These are phyloP conservation scores for Aspergillus niger DNA, from an alignment of 2,329 filamentous ascomycete species.

Conservation along the genomic window DNA sequence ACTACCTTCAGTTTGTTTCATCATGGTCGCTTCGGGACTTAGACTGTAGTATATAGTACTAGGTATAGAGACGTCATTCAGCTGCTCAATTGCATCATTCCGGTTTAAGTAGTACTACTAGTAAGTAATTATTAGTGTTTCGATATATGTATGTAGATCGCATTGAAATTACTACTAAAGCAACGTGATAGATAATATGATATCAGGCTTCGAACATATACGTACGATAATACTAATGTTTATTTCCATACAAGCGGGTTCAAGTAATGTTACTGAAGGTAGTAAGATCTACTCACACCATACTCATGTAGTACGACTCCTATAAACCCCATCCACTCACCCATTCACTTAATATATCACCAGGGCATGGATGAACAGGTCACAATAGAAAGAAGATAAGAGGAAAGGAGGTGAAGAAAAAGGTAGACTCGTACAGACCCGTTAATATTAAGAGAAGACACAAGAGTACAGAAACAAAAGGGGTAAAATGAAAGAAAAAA, in stretches of 20 bases:
- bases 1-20: neutral
- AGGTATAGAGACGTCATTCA: neutral
- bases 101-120: neutral
- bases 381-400: neutral
- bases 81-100: neutral
- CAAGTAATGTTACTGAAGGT: too few species aligned
- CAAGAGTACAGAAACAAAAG: conserved; percentile 4
- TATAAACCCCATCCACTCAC: too few species aligned
- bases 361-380: neutral
- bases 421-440: neutral
- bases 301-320: too few species aligned
- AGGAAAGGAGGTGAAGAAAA: neutral
- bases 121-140: neutral
- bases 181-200: too few species aligned
- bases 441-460: conserved; percentile 9
- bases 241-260: neutral
- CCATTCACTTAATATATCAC: neutral
- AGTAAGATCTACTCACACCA: too few species aligned
- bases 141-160: neutral
- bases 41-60: neutral
- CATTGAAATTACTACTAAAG: too few species aligned
- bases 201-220: neutral
- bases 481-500: conserved; percentile 7
- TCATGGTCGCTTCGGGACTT: neutral
- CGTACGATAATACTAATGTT: neutral